Percentiles rank a stretch among this genome's conserved stretches.
Conservation (phyloP, 805 yeast genomes). For the Ogataea pini region DNA sequence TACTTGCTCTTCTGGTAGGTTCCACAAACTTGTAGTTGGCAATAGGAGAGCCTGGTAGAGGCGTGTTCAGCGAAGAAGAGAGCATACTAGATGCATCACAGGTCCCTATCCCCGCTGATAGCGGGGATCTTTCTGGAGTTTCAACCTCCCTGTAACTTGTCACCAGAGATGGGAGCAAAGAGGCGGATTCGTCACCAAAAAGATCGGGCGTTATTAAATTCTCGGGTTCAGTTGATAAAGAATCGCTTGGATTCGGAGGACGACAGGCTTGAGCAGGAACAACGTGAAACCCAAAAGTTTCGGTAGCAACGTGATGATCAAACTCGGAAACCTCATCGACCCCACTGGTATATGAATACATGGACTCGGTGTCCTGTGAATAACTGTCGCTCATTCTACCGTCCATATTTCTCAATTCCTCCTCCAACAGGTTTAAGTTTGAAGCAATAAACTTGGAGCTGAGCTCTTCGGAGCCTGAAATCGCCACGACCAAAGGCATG, state of each 20-base stretch:
- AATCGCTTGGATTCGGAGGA: conserved; percentile 18
- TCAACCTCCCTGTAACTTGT: neutral
- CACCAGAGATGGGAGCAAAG: neutral
- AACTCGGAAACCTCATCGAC: neutral
- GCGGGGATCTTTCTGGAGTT: neutral
- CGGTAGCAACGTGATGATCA: neutral
- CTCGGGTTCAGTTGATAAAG: neutral
- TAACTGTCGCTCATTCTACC: neutral
- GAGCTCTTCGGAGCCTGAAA: neutral
- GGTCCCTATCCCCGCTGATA: neutral
- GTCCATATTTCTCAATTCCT: neutral
- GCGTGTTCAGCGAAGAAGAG: neutral
- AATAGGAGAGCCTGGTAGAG: neutral
- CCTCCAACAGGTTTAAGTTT: neutral
- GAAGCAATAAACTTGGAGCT: neutral
- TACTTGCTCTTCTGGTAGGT: neutral
- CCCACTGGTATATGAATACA: neutral
- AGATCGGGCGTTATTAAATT: neutral
- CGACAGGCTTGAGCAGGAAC: conserved; percentile 27
- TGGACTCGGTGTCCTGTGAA: neutral
- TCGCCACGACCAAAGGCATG: neutral
- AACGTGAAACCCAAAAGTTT: conserved; percentile 18
- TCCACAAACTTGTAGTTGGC: neutral
- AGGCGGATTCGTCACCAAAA: neutral
- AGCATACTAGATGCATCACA: neutral